These are phyloP conservation scores for Podila clonocystis DNA, from an alignment of 192 early-diverging fungal species.

Conservation along the genomic window DNA sequence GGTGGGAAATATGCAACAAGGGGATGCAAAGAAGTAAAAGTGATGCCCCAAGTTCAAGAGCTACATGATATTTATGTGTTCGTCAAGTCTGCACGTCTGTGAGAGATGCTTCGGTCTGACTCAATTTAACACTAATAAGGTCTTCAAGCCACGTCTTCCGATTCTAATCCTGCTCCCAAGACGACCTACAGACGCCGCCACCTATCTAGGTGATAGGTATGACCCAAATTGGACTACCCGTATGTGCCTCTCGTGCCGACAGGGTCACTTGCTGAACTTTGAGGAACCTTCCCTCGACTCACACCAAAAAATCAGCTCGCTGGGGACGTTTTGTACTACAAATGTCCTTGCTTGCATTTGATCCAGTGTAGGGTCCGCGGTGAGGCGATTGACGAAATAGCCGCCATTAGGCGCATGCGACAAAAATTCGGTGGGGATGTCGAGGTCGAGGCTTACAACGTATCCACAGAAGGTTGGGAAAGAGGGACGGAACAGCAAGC, in stretches of 20 bases:
- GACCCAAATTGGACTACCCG: constrained; percentile 15
- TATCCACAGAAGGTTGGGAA: too few species aligned
- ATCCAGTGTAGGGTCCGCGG: too few species aligned
- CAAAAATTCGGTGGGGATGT: too few species aligned
- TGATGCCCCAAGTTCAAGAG: constrained; percentile 12
- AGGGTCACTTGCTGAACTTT: neutral
- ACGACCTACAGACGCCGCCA: neutral
- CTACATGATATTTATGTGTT: constrained; percentile 16
- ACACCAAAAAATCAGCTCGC: too few species aligned
- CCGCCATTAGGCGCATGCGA: too few species aligned
- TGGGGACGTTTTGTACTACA: too few species aligned
- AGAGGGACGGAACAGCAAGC: too few species aligned
- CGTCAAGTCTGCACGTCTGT: constrained; percentile 19
- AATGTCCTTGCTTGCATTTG: too few species aligned
- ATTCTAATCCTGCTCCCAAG: constrained; percentile 15
- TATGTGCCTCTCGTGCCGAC: constrained; percentile 18
- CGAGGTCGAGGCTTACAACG: too few species aligned
- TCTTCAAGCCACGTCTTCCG: neutral
- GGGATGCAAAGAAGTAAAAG: too few species aligned
- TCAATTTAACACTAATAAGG: neutral
- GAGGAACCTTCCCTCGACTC: constrained; percentile 12
- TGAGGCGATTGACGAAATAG: too few species aligned
- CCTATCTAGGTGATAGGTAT: constrained; percentile 13
- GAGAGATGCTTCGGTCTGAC: constrained; percentile 16
- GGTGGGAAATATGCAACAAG: too few species aligned